These are phyloP conservation scores for Jaapia argillacea DNA, from an alignment of 768 basidiomycete genomes.

Conservation along the genomic window DNA sequence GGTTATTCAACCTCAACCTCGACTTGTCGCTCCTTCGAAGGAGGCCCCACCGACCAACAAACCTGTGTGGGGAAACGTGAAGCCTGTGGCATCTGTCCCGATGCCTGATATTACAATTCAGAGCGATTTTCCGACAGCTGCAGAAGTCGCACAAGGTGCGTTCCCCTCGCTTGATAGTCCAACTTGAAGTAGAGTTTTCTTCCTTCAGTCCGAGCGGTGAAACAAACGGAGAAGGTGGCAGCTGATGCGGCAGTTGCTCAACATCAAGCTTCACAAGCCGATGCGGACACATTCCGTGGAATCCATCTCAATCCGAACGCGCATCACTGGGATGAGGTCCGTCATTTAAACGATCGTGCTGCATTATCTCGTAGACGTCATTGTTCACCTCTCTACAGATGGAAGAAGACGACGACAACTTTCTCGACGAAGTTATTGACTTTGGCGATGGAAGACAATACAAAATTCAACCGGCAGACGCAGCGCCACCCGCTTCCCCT, in stretches of 20 bases:
- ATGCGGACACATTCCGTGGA: conserved; percentile 90
- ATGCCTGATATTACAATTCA: conserved; percentile 33
- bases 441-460: conserved; percentile 94
- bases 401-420: conserved; percentile 90
- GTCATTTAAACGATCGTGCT: conserved; percentile 17
- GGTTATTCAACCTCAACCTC: conserved; percentile 60
- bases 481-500: conserved; percentile 4
- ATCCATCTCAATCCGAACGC: conserved; percentile 90
- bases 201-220: background rate
- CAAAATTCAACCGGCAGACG: conserved; percentile 33
- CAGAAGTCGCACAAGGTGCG: conserved; percentile 84
- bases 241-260: conserved; percentile 42
- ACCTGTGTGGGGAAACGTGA: conserved; percentile 67
- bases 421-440: conserved; percentile 82
- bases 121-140: conserved; percentile 91
- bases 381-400: conserved; percentile 36
- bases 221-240: conserved; percentile 25
- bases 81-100: conserved; percentile 20
- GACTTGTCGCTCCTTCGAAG: conserved; percentile 21
- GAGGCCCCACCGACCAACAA: conserved; percentile 31
- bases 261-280: conserved; percentile 63
- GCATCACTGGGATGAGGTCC: conserved; percentile 96
- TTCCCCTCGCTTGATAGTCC: conserved; percentile 6
- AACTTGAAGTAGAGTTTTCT: background rate
- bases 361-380: conserved; percentile 4